Conservation (phyloP, 192 early-diverging fungal genomes). For the Podila epigama region DNA sequence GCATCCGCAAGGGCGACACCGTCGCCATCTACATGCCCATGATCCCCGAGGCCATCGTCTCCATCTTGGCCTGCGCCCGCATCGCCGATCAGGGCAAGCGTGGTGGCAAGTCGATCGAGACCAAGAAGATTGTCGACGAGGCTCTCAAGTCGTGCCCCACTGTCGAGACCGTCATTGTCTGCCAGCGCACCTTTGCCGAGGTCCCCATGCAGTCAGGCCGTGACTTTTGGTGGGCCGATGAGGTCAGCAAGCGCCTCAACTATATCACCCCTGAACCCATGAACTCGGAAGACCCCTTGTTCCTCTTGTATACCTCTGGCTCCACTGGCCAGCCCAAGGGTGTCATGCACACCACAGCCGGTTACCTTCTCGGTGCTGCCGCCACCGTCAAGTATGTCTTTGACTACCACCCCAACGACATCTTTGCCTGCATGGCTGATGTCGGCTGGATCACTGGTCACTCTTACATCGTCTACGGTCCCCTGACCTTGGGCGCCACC, state of each 20-base stretch:
- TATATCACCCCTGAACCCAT: slow-evolving; percentile 89
- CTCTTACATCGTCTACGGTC: slow-evolving; percentile 94
- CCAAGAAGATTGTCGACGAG: slow-evolving; percentile 94
- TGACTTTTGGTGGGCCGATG: slow-evolving; percentile 98
- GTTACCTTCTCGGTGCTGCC: slow-evolving; percentile 92
- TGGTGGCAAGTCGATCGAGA: slow-evolving; percentile 86
- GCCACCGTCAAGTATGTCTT: slow-evolving; percentile 92
- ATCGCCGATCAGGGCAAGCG: slow-evolving; percentile 96
- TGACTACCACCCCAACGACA: slow-evolving; percentile 89
- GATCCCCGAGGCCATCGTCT: slow-evolving; percentile 91
- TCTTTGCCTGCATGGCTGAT: slow-evolving; percentile 95
- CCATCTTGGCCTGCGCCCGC: slow-evolving; percentile 95
- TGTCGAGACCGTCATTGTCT: slow-evolving; percentile 89
- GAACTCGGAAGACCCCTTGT: slow-evolving; percentile 92
- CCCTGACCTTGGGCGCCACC: slow-evolving; percentile 85
- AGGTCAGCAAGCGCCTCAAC: slow-evolving; percentile 79
- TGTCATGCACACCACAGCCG: slow-evolving; percentile 93
- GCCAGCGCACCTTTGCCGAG: slow-evolving; percentile 85
- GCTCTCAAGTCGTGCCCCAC: slow-evolving; percentile 80
- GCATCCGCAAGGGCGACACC: slow-evolving; percentile 90
- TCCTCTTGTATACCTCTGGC: slow-evolving; percentile 95
- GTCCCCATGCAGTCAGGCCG: slow-evolving; percentile 79
- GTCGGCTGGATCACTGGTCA: slow-evolving; percentile 92
- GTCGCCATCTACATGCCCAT: slow-evolving; percentile 99
- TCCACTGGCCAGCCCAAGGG: slow-evolving; percentile 93